These are phyloP conservation scores for Wickerhamiella bombiphila DNA, from an alignment of 805 yeast species.

Conservation along the genomic window DNA sequence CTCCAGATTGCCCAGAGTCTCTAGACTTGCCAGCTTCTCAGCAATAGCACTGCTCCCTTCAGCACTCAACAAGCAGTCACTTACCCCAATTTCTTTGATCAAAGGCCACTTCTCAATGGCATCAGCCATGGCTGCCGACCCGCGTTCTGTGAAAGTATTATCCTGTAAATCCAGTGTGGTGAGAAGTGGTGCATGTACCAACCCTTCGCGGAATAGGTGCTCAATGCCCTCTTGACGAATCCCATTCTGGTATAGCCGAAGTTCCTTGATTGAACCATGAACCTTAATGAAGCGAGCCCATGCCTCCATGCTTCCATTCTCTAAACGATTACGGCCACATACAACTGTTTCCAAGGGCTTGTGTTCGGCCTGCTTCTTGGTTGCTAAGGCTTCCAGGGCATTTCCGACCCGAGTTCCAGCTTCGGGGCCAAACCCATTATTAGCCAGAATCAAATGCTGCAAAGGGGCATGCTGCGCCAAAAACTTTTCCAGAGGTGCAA, in stretches of 20 bases:
- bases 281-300: slow-evolving; percentile 74
- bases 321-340: slow-evolving; percentile 95
- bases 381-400: slow-evolving; percentile 59
- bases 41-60: slow-evolving; percentile 53
- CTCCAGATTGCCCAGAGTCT: slow-evolving; percentile 30
- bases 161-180: slow-evolving; percentile 78
- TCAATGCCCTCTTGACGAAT: slow-evolving; percentile 88
- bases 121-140: slow-evolving; percentile 50
- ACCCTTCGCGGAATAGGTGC: slow-evolving; percentile 57
- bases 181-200: slow-evolving; percentile 44
- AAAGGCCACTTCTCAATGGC: slow-evolving; percentile 48
- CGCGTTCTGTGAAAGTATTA: slow-evolving; percentile 70
- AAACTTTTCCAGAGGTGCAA: slow-evolving; percentile 72
- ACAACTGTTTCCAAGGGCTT: slow-evolving; percentile 57
- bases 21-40: slow-evolving; percentile 19
- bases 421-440: slow-evolving; percentile 97
- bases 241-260: slow-evolving; percentile 88
- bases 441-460: slow-evolving; percentile 75
- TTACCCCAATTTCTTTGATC: slow-evolving; percentile 65
- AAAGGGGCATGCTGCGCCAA: slow-evolving; percentile 61
- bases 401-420: slow-evolving; percentile 92
- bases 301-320: slow-evolving; percentile 80
- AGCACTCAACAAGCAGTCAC: slow-evolving; percentile 75
- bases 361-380: slow-evolving; percentile 38
- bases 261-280: slow-evolving; percentile 56